phyloP scores from a whole-genome alignment of 169 alveolate species.

The Babesia ovata region DNA sequence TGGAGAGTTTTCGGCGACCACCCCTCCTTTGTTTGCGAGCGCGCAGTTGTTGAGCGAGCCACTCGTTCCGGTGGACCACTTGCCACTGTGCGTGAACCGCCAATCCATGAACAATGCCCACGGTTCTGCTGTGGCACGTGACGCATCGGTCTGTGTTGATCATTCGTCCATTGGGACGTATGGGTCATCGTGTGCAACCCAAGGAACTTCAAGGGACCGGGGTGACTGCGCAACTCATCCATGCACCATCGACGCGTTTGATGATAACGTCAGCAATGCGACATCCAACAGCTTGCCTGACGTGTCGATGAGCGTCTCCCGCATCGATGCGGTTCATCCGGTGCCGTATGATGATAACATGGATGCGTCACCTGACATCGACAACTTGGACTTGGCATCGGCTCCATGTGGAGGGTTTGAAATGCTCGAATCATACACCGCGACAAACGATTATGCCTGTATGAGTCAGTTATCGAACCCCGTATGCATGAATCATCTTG shows the following conservation, averaged over 20 bases:
- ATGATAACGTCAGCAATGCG: not conserved
- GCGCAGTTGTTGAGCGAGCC: not conserved
- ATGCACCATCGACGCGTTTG: conserved; percentile 1
- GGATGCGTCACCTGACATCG: not conserved
- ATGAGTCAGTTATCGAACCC: conserved; percentile 30
- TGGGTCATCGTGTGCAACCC: conserved; percentile 20
- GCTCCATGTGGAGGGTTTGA: conserved; percentile 8
- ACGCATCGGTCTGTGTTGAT: conserved; percentile 16
- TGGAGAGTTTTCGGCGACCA: not conserved
- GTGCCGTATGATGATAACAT: not conserved
- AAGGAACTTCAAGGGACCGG: conserved; percentile 11
- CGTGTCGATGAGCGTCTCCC: conserved; percentile 2
- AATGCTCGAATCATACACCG: conserved; percentile 18
- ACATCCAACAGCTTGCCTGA: not conserved
- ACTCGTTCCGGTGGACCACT: conserved; percentile 8
- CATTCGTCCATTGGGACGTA: conserved; percentile 21
- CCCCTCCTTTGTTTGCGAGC: not conserved
- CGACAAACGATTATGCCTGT: conserved; percentile 11
- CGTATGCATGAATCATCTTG: conserved; percentile 13
- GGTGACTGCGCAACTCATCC: conserved; percentile 11
- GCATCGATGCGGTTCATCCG: not conserved
- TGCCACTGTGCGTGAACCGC: not conserved
- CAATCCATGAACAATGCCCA: conserved; percentile 2
- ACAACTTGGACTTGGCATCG: not conserved
- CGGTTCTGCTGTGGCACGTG: conserved; percentile 1